phyloP scores from a whole-genome alignment of 331 rosid species.

The Cydonia oblonga region DNA sequence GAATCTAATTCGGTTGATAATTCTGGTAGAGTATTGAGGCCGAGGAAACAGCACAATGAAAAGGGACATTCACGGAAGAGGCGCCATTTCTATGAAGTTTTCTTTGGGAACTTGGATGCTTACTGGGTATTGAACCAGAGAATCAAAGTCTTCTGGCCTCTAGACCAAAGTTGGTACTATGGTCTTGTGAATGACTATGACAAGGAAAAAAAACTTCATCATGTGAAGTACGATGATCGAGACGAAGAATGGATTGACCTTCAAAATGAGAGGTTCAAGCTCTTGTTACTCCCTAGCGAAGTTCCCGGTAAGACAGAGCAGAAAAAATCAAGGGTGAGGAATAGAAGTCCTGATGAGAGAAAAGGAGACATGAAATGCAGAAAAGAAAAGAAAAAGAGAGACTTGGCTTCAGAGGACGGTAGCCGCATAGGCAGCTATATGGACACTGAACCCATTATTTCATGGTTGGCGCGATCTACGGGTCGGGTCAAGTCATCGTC shows the following conservation, averaged over 20 bases:
- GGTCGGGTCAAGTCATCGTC: slow-evolving; percentile 46
- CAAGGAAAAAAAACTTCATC: slow-evolving; percentile 53
- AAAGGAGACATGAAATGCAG: slow-evolving; percentile 31
- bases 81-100: slow-evolving; percentile 87
- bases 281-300: slow-evolving; percentile 77
- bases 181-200: slow-evolving; percentile 71
- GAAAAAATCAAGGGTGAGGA: slow-evolving; percentile 22
- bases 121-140: slow-evolving; percentile 61
- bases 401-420: slow-evolving; percentile 35
- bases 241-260: slow-evolving; percentile 96
- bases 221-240: slow-evolving; percentile 87
- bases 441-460: slow-evolving; percentile 90
- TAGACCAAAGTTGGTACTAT: slow-evolving; percentile 90
- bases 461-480: slow-evolving; percentile 78
- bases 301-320: slow-evolving; percentile 51
- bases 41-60: slow-evolving; percentile 55
- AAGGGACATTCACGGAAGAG: slow-evolving; percentile 59
- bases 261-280: slow-evolving; percentile 82
- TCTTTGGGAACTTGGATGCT: slow-evolving; percentile 51
- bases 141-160: slow-evolving; percentile 92
- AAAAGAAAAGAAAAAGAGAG: slow-evolving; percentile 36
- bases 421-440: slow-evolving; percentile 39
- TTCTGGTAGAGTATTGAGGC: slow-evolving; percentile 67
- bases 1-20: slow-evolving; percentile 65
- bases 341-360: slow-evolving; percentile 30